Base-by-base conservation (phyloP, 805 yeast genomes). In the Saccharomycodes ludwigii region DNA sequence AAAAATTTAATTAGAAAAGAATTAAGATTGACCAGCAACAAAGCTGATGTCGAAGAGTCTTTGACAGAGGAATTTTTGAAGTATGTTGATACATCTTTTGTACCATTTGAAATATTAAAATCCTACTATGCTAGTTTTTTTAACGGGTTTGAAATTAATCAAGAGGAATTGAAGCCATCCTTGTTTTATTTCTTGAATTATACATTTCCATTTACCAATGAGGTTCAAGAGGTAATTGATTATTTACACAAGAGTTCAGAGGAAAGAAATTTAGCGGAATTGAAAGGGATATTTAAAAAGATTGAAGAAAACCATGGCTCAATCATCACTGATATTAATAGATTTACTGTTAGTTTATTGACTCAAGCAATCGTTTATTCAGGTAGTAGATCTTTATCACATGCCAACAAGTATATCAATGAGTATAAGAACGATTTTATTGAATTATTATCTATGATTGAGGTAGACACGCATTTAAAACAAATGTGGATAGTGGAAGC, bases 351-450 rank as follows among this genome's bases (percentile, higher is more conserved):
- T 12, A 70, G 77, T 18, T 56, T 81, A 11, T 54, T 84, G 10
- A 65, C 77, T 44, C 88, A 82, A 46, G 64, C 78, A 0, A 65
- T 83, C 31, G 79, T 88, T 28, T 76, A 76, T 42, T 76, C 84
- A 36, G 96, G 97, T 10, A 77, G 84, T 29, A 69, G 96, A 49
- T 86, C 96, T 0, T 66, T 86, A 26, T 82, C 88, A 0, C 85
- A 79, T 45, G 75, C 77, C 23, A 71, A 69, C 38, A 71, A 68
- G 25, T 71, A 70, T 57, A 59, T 75, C 27, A 56, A 51, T 21
- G 63, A 61, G 24, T 47, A 65, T 5, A 44, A 46, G 14, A 55
- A 51, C 10, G 54, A 61, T 11, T 44, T 73, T 26, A 47, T 48
- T 33, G 47, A 45, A n/a, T 32, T 58, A 13, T 43, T 54, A 19